Evolutionary conservation across 2,329 filamentous ascomycete genomes (phyloP), one percentile per base, ranked within the genome.

Genomic region (Talaromyces sp.): DNA sequence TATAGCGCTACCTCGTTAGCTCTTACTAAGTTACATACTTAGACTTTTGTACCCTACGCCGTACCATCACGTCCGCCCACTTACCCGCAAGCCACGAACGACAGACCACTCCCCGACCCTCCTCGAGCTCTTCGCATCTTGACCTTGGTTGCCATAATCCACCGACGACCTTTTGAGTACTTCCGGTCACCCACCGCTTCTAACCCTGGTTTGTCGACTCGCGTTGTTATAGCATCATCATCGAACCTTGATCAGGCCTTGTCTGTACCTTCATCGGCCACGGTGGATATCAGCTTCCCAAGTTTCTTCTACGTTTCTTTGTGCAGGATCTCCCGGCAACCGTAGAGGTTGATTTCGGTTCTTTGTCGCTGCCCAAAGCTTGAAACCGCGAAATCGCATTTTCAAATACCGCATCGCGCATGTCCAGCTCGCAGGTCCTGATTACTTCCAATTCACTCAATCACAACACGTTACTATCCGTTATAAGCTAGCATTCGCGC

Each of bases 331-430:
- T n/a, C 57, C 21, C 18, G 31, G 57, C 18, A 50, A 21, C 18
- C 35, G 14, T 28, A 16, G 44, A 60, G 25, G 31, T 39, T 28
- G 33, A 52, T 60, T 35, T 40, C 14, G 31, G 58, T 48, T 60
- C 58, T 60, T 60, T 60, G 44, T 50, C 44, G 23, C 46, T 39
- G 33, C 46, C 21, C n/a, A n/a, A n/a, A n/a, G n/a, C n/a, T n/a
- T n/a, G 21, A 11, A 39, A 33, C 46, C 44, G 18, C n/a, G 37
- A 25, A 52, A 39, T 40, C 58, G 58, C 33, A 31, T 21, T 9
- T 37, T 35, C 44, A 40, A 40, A 52, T 50, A 60, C 12, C 58
- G 21, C 23, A 33, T 52, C 37, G 58, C 58, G 58, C 44, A 60
- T 60, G 58, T 33, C 58, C 23, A 50, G 23, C 14, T 59, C 33